Conservation (phyloP, 305 asterid genomes). For the Striga hermonthica region DNA sequence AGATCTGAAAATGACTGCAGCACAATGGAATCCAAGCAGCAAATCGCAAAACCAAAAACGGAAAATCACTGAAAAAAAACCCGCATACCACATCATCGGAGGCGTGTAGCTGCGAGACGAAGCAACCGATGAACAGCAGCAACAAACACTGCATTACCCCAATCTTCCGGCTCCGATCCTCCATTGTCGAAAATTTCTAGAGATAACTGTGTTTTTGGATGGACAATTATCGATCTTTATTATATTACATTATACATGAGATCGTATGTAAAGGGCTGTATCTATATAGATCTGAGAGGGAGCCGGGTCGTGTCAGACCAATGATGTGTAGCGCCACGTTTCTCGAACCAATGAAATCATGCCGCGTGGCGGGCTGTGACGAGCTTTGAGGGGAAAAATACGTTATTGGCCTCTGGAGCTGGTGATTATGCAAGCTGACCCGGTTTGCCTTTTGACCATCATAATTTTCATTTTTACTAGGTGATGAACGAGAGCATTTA, state of each 20-base stretch:
- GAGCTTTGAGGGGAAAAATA: conserved; percentile 30
- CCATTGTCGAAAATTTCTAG: conserved; percentile 42
- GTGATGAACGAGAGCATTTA: no score
- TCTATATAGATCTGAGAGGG: conserved; percentile 37
- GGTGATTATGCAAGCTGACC: neutral
- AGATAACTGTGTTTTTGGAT: neutral
- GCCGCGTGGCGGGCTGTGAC: conserved; percentile 58
- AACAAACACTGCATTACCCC: conserved; percentile 44
- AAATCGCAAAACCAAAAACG: neutral
- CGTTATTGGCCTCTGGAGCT: conserved; percentile 27
- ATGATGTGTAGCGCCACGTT: conserved; percentile 42
- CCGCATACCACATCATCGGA: conserved; percentile 57
- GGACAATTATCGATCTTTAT: no score
- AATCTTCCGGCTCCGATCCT: conserved; percentile 48
- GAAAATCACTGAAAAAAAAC: neutral
- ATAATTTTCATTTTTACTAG: no score
- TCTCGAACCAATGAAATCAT: conserved; percentile 37
- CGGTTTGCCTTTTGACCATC: conserved; percentile 36
- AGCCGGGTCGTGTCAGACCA: conserved; percentile 41
- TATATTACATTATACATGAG: no score
- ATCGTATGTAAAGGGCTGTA: neutral
- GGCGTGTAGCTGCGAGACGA: conserved; percentile 60
- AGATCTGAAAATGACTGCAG: conserved; percentile 25
- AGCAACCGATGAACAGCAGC: conserved; percentile 48
- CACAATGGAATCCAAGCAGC: neutral